Conservation (phyloP, 192 early-diverging fungal species). For the Backusella sp. region DNA sequence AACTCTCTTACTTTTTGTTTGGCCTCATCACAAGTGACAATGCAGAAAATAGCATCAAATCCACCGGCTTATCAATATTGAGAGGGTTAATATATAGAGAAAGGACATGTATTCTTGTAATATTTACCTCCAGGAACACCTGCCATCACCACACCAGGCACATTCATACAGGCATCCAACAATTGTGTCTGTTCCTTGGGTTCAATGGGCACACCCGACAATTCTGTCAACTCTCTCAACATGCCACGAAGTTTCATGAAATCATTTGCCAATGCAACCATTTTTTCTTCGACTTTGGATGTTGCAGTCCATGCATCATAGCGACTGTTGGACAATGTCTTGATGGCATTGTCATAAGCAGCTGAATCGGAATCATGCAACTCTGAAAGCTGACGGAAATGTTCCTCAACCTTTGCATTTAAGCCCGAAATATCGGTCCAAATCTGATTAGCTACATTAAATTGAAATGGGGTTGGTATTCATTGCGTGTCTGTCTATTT, state of each 20-base stretch:
- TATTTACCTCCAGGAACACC: slow-evolving; percentile 89
- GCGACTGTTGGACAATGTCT: slow-evolving; percentile 35
- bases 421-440: slow-evolving; percentile 64
- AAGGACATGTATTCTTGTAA: too few species aligned
- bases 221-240: slow-evolving; percentile 70
- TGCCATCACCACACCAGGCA: slow-evolving; percentile 86
- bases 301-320: background rate
- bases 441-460: slow-evolving; percentile 42
- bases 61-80: slow-evolving; percentile 75
- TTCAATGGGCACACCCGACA: slow-evolving; percentile 85
- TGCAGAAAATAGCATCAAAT: slow-evolving; percentile 95
- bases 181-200: slow-evolving; percentile 84
- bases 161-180: slow-evolving; percentile 75
- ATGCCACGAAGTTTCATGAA: slow-evolving; percentile 59
- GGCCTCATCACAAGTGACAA: slow-evolving; percentile 59
- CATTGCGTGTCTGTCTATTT: too few species aligned
- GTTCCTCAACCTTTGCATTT: slow-evolving; percentile 58
- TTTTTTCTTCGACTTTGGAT: background rate
- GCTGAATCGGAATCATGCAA: slow-evolving; percentile 26
- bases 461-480: background rate
- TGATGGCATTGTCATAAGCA: slow-evolving; percentile 49
- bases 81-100: background rate
- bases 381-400: slow-evolving; percentile 46
- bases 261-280: slow-evolving; percentile 12
- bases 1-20: slow-evolving; percentile 51